Conservation (phyloP, 2,329 filamentous ascomycete genomes). For the Cladosporium sphaerospermum region DNA sequence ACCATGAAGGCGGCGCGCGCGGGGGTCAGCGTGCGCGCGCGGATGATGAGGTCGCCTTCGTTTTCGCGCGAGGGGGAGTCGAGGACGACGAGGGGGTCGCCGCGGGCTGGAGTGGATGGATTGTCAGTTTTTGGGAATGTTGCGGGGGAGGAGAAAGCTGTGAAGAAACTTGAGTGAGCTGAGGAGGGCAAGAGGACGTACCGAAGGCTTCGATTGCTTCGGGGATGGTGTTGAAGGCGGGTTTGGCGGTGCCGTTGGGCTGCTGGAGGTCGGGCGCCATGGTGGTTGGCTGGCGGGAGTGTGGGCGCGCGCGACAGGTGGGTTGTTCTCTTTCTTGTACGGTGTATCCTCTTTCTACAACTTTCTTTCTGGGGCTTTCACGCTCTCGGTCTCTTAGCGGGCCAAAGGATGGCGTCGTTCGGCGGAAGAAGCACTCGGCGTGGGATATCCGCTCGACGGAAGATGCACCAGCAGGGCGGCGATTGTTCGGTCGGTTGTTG, state of each 20-base stretch:
- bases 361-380: no score
- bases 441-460: no score
- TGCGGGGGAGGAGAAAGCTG: background rate
- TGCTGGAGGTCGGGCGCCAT: slow-evolving; percentile 2
- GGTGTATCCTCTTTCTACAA: no score
- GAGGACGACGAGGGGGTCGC: slow-evolving; percentile 92
- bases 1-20: slow-evolving; percentile 96
- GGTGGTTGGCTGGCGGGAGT: background rate
- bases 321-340: background rate
- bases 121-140: background rate
- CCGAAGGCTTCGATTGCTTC: slow-evolving; percentile 42
- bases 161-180: background rate
- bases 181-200: slow-evolving; percentile 15
- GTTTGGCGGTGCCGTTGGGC: slow-evolving; percentile 23
- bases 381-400: no score
- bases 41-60: slow-evolving; percentile 96
- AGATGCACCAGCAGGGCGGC: no score
- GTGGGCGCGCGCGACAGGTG: no score
- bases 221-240: slow-evolving; percentile 40
- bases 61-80: slow-evolving; percentile 92
- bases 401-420: no score
- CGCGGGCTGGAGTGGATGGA: slow-evolving; percentile 32
- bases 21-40: slow-evolving; percentile 74
- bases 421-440: no score
- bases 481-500: no score